phyloP scores from a whole-genome alignment of 768 basidiomycete species.

The Ephemerocybe angulata region DNA sequence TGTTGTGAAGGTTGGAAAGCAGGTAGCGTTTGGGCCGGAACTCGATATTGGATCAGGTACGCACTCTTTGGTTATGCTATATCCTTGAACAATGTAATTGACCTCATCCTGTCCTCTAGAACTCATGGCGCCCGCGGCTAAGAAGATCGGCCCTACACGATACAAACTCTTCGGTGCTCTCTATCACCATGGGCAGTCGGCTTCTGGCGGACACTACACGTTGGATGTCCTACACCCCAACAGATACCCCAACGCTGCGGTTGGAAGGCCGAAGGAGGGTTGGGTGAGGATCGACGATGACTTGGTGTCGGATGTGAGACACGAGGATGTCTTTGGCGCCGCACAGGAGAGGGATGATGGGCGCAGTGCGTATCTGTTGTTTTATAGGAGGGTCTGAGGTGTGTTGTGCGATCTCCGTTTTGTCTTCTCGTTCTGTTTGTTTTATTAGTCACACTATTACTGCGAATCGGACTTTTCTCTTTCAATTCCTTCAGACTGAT shows the following conservation, averaged over 20 bases:
- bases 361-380: constrained; percentile 82
- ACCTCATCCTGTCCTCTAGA: constrained; percentile 34
- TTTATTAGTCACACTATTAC: too few relatives aligned
- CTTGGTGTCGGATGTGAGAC: constrained; percentile 67
- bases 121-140: constrained; percentile 52
- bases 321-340: constrained; percentile 68
- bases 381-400: constrained; percentile 63
- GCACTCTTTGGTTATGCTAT: constrained; percentile 1
- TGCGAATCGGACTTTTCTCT: too few relatives aligned
- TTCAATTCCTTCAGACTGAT: too few relatives aligned
- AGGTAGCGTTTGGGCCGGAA: constrained; percentile 72
- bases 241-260: constrained; percentile 39
- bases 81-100: not conserved
- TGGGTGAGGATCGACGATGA: constrained; percentile 98
- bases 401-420: too few relatives aligned
- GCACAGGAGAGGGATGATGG: constrained; percentile 47
- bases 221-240: constrained; percentile 81
- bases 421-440: too few relatives aligned
- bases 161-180: constrained; percentile 86
- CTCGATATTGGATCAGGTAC: constrained; percentile 55
- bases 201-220: constrained; percentile 94
- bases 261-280: constrained; percentile 49
- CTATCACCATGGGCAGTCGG: constrained; percentile 91
- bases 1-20: constrained; percentile 85
- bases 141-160: constrained; percentile 42